phyloP scores from a whole-genome alignment of 2,329 filamentous ascomycete genomes.

The Aureobasidium sp. region DNA sequence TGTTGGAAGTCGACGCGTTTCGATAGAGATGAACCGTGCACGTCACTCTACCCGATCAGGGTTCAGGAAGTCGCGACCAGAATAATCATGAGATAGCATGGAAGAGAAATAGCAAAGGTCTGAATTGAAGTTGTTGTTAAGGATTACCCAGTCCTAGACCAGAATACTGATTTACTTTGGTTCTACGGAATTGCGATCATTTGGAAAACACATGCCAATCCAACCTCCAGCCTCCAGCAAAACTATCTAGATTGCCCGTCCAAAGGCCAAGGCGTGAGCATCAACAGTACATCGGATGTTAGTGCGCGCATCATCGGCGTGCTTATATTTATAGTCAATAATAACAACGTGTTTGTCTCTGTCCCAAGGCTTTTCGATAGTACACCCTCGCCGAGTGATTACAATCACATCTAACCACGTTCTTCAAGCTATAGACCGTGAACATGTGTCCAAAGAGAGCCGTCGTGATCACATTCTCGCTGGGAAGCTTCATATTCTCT shows the following conservation, averaged over 20 bases:
- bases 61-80: neutral
- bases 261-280: neutral
- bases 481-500: neutral
- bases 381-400: neutral
- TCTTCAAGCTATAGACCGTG: no score
- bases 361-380: neutral
- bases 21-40: neutral
- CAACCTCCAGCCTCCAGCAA: neutral
- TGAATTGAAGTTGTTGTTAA: neutral
- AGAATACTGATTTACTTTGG: neutral
- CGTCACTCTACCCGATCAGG: neutral
- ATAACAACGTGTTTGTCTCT: neutral
- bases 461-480: neutral
- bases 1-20: neutral
- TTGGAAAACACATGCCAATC: neutral
- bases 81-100: neutral
- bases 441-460: neutral
- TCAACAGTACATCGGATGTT: neutral
- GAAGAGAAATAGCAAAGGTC: neutral
- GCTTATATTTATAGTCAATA: neutral
- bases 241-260: neutral
- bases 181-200: neutral
- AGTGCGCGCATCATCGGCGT: neutral
- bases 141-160: neutral
- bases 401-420: neutral